phyloP scores from a whole-genome alignment of 345 rosid genomes.

The Odontarrhena argentea region DNA sequence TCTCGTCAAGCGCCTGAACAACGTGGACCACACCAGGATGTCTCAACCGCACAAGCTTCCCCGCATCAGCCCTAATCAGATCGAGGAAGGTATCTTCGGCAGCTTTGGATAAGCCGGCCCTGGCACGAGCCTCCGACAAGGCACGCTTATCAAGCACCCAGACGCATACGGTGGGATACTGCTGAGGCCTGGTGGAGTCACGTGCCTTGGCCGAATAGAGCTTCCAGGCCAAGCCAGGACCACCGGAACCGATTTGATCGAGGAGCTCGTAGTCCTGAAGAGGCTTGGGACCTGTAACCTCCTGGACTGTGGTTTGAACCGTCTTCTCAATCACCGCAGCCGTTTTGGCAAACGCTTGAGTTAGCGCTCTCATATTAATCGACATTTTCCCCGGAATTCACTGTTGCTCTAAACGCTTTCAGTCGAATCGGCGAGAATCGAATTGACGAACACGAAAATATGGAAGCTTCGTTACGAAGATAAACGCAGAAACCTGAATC shows the following conservation, averaged over 20 bases:
- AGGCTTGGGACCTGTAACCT: slow-evolving; percentile 90
- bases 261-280: slow-evolving; percentile 87
- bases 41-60: slow-evolving; percentile 74
- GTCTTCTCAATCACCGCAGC: slow-evolving; percentile 94
- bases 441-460: slow-evolving; percentile 12
- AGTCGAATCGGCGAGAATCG: background rate
- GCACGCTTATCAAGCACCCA: slow-evolving; percentile 90
- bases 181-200: slow-evolving; percentile 71
- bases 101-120: slow-evolving; percentile 76
- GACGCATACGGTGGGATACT: slow-evolving; percentile 87
- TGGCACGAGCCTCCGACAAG: slow-evolving; percentile 70
- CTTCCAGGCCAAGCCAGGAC: slow-evolving; percentile 66
- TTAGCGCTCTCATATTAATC: slow-evolving; percentile 83
- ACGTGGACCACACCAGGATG: slow-evolving; percentile 96
- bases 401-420: slow-evolving; percentile 58
- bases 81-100: slow-evolving; percentile 83
- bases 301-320: slow-evolving; percentile 94
- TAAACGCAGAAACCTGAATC: slow-evolving; percentile 18
- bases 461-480: background rate
- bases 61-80: slow-evolving; percentile 76
- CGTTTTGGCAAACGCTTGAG: slow-evolving; percentile 92
- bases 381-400: slow-evolving; percentile 55
- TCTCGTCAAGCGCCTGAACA: slow-evolving; percentile 98
- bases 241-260: slow-evolving; percentile 64
- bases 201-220: slow-evolving; percentile 74